Base-by-base conservation (phyloP, 2,329 filamentous ascomycete species). In the Aspergillus sp. region DNA sequence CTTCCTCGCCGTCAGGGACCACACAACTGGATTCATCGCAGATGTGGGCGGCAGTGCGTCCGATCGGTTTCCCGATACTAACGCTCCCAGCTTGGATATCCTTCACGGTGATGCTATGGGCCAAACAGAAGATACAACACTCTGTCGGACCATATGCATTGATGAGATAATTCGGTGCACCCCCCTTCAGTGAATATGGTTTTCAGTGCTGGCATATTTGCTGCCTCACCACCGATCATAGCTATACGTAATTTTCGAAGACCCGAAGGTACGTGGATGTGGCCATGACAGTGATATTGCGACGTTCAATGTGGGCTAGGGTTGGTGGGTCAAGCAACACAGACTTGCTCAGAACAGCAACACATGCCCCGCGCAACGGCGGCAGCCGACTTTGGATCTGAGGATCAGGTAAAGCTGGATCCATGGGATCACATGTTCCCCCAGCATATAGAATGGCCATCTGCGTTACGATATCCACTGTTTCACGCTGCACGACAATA, bases 31-130 rank as follows among this genome's bases (percentile, higher is more conserved):
- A 36, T 5, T 56, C 50, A 44, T 53, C 51, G 5, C 47, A 41
- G 4, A 61, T 46, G 7, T 47, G 49, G 7, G 41, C 45, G 1
- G 47, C 34, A 3, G 48, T 53, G 7, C 45, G 38, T 2, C 50
- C 52, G 12, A 58, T 47, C 1, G 54, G 51, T 29, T 44, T 46
- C 1, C 58, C 57, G 19, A 57, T 53, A 5, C 87, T 85, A 6
- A 59, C 45, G 2, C 8, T 30, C 1, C 46, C 50, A 2, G 6
- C 28, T 3, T 48, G 19, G 1, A 48, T 33, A 33, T 61, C 58
- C 0, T 56, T 46, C 1, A 44, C 38, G 0, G 55, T 52, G 10
- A 60, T 43, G 7, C 41, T 10, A 10, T 55, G 54, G 3, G 49
- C 42, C 10, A 54, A 42, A 26, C 47, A 57, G 41, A 50, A 53